Evolutionary conservation across 2,329 filamentous ascomycete species (phyloP).

Genomic region (Fusarium musae): DNA sequence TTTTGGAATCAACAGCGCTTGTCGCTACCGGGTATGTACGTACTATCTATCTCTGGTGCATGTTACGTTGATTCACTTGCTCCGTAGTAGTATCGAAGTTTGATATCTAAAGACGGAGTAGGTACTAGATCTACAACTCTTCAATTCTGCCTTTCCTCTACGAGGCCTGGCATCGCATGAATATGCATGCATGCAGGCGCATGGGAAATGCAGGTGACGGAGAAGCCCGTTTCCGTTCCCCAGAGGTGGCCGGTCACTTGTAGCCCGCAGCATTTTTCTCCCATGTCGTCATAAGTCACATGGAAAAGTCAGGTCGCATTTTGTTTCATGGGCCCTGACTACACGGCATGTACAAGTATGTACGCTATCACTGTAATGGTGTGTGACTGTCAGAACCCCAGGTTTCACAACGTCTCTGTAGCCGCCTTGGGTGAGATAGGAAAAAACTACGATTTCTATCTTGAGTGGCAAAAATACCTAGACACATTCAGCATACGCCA

Average conservation of each 20-base stretch:
- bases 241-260: constrained; percentile 14
- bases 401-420: constrained; percentile 39
- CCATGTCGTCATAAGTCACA: constrained; percentile 35
- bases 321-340: constrained; percentile 8
- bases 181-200: constrained; percentile 27
- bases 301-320: constrained; percentile 23
- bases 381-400: constrained; percentile 37
- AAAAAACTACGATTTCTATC: not conserved
- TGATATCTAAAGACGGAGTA: constrained; percentile 11
- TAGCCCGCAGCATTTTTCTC: constrained; percentile 4
- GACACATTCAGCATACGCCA: not conserved
- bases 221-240: constrained; percentile 17
- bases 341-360: not conserved
- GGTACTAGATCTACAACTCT: constrained; percentile 2
- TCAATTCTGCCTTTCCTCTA: constrained; percentile 32
- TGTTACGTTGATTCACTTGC: constrained; percentile 5
- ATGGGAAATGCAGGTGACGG: constrained; percentile 15
- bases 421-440: constrained; percentile 19
- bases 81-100: not conserved
- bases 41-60: not conserved
- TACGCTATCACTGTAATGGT: not conserved
- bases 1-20: constrained; percentile 39
- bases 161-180: constrained; percentile 17
- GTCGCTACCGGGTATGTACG: constrained; percentile 2
- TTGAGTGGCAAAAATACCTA: not conserved